Percentiles rank a stretch among this genome's conserved stretches.
These are phyloP conservation scores for Leishmania amazonensis DNA, from an alignment of 208 protist species.

Conservation along the genomic window DNA sequence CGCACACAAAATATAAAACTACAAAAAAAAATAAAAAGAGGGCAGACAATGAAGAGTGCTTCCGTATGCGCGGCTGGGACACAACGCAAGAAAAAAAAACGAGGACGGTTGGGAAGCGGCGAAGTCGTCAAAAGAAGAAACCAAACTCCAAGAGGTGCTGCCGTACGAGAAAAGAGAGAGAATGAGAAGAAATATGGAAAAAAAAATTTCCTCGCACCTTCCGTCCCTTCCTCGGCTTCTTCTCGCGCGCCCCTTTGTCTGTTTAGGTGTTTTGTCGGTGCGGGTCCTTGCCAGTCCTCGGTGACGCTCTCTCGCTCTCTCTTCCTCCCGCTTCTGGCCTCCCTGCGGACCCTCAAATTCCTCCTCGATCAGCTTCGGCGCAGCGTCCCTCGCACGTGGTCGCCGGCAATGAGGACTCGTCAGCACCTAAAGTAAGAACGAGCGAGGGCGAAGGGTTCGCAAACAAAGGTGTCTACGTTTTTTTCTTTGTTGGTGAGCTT, in stretches of 20 bases:
- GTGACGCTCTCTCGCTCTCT: neutral
- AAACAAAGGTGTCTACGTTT: neutral
- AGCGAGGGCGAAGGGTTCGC: neutral
- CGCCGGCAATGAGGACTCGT: neutral
- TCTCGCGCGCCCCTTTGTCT: neutral
- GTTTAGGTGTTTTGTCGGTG: neutral
- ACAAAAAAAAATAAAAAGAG: neutral
- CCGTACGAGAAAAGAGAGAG: neutral
- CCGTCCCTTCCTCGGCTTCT: slow-evolving; percentile 3
- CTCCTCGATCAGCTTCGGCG: neutral
- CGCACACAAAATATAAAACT: too few species aligned
- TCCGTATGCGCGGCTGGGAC: neutral
- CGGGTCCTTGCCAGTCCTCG: neutral
- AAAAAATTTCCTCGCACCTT: neutral
- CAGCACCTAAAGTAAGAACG: neutral
- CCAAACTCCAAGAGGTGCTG: neutral
- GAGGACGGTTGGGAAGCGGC: neutral
- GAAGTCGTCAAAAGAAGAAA: neutral
- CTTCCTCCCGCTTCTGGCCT: neutral
- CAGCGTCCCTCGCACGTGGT: neutral
- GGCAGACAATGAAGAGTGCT: neutral
- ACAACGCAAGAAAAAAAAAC: neutral
- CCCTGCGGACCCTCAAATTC: neutral
- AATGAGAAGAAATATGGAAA: slow-evolving; percentile 4
- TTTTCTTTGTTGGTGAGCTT: neutral